Percentiles rank a stretch among this genome's conserved stretches.
These are phyloP conservation scores for Macrophomina pseudophaseolina DNA, from an alignment of 2,329 filamentous ascomycete genomes.

Conservation along the genomic window DNA sequence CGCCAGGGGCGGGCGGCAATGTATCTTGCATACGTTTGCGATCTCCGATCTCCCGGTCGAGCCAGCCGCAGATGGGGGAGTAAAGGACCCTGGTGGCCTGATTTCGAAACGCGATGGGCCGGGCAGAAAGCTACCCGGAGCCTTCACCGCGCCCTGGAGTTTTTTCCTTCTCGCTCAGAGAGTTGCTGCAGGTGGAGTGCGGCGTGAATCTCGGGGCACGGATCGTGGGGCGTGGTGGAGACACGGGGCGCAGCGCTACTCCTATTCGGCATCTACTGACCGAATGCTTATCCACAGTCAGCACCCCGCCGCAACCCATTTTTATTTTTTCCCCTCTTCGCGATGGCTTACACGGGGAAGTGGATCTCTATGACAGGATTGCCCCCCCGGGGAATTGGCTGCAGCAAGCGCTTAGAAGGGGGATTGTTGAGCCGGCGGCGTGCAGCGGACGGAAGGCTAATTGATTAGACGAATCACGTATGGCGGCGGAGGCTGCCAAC, in stretches of 20 bases:
- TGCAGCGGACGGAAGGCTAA: neutral
- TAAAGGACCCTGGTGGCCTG: neutral
- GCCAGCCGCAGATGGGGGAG: conserved; percentile 6
- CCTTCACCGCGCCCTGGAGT: neutral
- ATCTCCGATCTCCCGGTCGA: conserved; percentile 1
- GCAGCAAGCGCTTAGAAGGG: conserved; percentile 11
- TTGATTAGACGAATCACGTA: conserved; percentile 1
- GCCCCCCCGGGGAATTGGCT: neutral
- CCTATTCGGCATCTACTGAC: neutral
- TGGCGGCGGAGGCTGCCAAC: neutral
- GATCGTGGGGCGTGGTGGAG: conserved; percentile 1
- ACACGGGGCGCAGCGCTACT: neutral
- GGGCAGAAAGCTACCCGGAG: conserved; percentile 1
- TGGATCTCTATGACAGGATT: neutral
- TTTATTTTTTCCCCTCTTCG: conserved; percentile 9
- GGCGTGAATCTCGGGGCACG: neutral
- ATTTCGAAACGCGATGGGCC: neutral
- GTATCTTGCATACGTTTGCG: conserved; percentile 18
- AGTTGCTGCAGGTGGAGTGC: neutral
- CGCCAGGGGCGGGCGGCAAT: neutral
- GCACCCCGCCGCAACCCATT: conserved; percentile 10
- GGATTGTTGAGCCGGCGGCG: neutral
- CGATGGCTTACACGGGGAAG: conserved; percentile 5
- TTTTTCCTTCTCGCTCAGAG: neutral
- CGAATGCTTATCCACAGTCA: conserved; percentile 8